These are phyloP conservation scores for Trypanosoma theileri DNA, from an alignment of 208 protist genomes.

Conservation along the genomic window DNA sequence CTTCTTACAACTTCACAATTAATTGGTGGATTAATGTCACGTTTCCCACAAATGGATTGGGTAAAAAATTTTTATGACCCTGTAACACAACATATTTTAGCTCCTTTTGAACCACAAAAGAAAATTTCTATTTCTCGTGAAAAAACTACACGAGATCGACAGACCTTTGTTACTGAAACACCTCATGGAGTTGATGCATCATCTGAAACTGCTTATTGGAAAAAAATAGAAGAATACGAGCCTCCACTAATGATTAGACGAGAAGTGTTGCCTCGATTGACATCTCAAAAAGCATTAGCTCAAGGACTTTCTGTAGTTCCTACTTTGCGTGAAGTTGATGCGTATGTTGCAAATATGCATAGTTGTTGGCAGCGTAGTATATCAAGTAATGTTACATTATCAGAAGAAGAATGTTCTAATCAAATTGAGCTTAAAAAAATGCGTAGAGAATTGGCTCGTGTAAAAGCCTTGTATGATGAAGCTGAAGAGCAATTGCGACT, in stretches of 20 bases:
- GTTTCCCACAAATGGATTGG: conserved; percentile 76
- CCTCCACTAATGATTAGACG: conserved; percentile 54
- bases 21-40: conserved; percentile 75
- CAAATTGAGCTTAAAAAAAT: conserved; percentile 60
- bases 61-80: conserved; percentile 81
- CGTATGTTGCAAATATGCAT: conserved; percentile 82
- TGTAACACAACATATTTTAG: conserved; percentile 79
- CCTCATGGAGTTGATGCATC: not conserved
- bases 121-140: conserved; percentile 17
- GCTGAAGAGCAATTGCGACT: conserved; percentile 72
- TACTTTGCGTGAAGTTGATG: conserved; percentile 70
- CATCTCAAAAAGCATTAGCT: conserved; percentile 37
- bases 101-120: conserved; percentile 65
- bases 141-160: not conserved
- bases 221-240: conserved; percentile 37
- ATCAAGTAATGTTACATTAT: conserved; percentile 51
- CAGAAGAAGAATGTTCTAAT: conserved; percentile 51
- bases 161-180: conserved; percentile 15
- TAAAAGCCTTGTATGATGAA: conserved; percentile 39
- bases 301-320: conserved; percentile 50
- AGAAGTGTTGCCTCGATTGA: conserved; percentile 38
- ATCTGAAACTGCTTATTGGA: conserved; percentile 14
- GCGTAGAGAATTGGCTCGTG: conserved; percentile 43
- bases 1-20: conserved; percentile 58
- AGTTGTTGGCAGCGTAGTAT: conserved; percentile 78